A percentile compares a stretch with the other conserved stretches of the same genome.
Evolutionary conservation across 192 early-diverging fungal genomes (phyloP).

Genomic region (Oehlia diaphana): DNA sequence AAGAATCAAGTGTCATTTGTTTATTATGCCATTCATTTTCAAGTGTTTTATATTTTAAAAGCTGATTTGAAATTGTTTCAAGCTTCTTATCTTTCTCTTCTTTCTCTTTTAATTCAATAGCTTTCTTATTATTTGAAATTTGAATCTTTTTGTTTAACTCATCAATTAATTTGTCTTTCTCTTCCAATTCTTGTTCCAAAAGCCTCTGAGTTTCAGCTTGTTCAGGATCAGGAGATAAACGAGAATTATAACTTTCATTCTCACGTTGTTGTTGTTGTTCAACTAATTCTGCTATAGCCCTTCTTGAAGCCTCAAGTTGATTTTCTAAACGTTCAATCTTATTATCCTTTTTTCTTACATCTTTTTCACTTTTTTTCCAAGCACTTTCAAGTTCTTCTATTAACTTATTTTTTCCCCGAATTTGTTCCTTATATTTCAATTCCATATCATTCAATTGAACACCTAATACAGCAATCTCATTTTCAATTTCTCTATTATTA

Average conservation of each 20-base stretch:
- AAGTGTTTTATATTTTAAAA: conserved; percentile 14
- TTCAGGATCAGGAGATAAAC: background rate
- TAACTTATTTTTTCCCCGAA: conserved; percentile 14
- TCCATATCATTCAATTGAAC: conserved; percentile 7
- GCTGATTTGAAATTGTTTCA: background rate
- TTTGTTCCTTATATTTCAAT: conserved; percentile 19
- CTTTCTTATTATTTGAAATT: background rate
- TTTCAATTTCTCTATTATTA: conserved; percentile 7
- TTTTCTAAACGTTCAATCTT: conserved; percentile 17
- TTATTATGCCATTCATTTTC: conserved; percentile 22
- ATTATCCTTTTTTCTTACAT: background rate
- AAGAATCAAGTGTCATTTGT: conserved; percentile 7
- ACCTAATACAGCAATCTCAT: background rate
- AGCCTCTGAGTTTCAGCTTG: background rate
- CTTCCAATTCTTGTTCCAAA: conserved; percentile 15
- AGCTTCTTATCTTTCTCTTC: conserved; percentile 22
- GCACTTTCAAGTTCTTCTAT: conserved; percentile 21
- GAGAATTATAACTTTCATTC: background rate
- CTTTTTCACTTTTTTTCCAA: conserved; percentile 10
- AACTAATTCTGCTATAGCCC: conserved; percentile 18
- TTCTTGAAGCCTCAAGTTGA: conserved; percentile 16
- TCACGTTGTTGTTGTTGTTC: conserved; percentile 9
- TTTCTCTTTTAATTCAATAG: conserved; percentile 3
- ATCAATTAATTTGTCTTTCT: conserved; percentile 2
- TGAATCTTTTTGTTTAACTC: background rate